These are phyloP conservation scores for Penicillium longicatenatum DNA, from an alignment of 495 filamentous ascomycete genomes.

Conservation along the genomic window DNA sequence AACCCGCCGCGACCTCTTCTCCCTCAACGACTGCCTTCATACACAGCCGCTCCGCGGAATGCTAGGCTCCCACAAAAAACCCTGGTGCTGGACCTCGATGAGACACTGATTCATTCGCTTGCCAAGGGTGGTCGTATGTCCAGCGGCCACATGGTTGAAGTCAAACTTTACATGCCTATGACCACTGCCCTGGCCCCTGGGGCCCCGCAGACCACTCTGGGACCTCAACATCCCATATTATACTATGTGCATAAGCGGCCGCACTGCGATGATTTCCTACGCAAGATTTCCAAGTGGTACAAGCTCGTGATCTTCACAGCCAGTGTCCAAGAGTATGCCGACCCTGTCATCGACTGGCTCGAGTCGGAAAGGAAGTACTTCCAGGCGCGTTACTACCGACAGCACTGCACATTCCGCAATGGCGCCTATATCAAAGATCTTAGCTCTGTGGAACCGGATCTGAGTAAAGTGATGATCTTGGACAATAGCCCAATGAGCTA, in stretches of 20 bases:
- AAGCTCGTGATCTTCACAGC: conserved; percentile 97
- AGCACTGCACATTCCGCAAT: conserved; percentile 93
- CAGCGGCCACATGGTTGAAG: conserved; percentile 98
- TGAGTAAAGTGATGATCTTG: conserved; percentile 97
- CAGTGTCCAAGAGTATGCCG: conserved; percentile 96
- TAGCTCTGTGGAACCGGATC: conserved; percentile 90
- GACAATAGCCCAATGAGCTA: conserved; percentile 98
- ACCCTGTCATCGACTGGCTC: conserved; percentile 98
- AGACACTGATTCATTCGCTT: conserved; percentile 96
- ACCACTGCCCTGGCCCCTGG: conserved; percentile 62
- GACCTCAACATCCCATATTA: conserved; percentile 91
- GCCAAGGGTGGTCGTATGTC: conserved; percentile 95
- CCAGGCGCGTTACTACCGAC: conserved; percentile 85
- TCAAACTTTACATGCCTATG: conserved; percentile 72
- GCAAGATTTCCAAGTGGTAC: conserved; percentile 96
- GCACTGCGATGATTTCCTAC: conserved; percentile 93
- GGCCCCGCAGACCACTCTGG: conserved; percentile 62
- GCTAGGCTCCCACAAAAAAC: conserved; percentile 72
- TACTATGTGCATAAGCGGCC: conserved; percentile 99
- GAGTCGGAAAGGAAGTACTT: conserved; percentile 97
- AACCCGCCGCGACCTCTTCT: conserved; percentile 88
- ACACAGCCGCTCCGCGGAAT: conserved; percentile 55
- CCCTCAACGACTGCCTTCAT: conserved; percentile 81
- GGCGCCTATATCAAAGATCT: conserved; percentile 98
- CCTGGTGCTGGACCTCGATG: conserved; percentile 91